phyloP scores from a whole-genome alignment of 495 filamentous ascomycete species.

The Trichoderma reesei region DNA sequence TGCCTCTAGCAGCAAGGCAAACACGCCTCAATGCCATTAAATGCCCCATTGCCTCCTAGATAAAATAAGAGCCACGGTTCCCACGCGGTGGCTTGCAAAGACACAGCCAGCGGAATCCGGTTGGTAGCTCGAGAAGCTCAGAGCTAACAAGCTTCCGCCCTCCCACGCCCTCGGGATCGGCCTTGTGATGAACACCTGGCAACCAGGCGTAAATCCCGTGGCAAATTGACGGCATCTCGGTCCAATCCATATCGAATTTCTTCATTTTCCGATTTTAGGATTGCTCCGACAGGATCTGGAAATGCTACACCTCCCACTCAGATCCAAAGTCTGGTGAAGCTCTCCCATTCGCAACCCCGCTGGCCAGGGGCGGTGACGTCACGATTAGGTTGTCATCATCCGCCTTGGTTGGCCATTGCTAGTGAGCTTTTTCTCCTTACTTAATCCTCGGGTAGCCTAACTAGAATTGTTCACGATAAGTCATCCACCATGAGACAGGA shows the following conservation, averaged over 20 bases:
- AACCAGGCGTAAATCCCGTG: too few species aligned
- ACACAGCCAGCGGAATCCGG: neutral
- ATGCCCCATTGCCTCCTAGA: too few species aligned
- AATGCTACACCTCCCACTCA: neutral
- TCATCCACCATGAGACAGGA: too few species aligned
- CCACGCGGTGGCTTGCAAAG: neutral
- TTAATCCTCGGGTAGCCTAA: too few species aligned
- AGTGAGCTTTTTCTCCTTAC: too few species aligned
- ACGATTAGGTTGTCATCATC: neutral
- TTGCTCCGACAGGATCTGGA: neutral
- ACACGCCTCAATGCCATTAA: too few species aligned
- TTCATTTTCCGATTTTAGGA: neutral
- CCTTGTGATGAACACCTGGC: neutral
- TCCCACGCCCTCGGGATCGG: neutral
- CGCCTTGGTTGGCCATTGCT: too few species aligned
- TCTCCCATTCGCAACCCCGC: neutral
- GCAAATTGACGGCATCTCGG: neutral
- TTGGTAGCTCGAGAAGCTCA: neutral
- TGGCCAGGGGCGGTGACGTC: neutral
- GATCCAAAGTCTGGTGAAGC: neutral
- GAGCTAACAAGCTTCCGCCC: neutral
- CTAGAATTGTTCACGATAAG: too few species aligned
- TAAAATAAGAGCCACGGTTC: too few species aligned
- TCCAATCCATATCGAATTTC: neutral
- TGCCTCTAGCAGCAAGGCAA: too few species aligned